A percentile compares a stretch with the other conserved stretches of the same genome.
Evolutionary conservation across 345 rosid genomes (phyloP).

Genomic region (Lepidium aucheri): DNA sequence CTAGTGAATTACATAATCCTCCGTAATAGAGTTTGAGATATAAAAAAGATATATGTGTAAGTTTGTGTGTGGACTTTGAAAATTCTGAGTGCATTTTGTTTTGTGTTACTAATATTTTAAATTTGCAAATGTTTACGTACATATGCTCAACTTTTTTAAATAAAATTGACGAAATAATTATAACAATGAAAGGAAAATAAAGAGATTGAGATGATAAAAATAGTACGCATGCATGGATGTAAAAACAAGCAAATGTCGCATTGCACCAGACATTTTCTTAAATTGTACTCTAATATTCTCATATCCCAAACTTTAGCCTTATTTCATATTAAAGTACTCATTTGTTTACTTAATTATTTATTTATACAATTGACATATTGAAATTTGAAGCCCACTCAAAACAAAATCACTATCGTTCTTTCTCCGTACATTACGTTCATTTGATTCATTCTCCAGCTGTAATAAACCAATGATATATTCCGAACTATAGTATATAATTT

Average conservation of each 20-base stretch:
- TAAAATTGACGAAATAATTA: background rate
- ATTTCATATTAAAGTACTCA: background rate
- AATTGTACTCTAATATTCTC: constrained; percentile 9
- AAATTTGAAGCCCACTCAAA: background rate
- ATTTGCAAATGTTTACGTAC: background rate
- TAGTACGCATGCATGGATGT: constrained; percentile 10
- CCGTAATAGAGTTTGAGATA: no score
- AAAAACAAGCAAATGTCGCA: constrained; percentile 22
- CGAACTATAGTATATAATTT: background rate
- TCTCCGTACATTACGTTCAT: constrained; percentile 22
- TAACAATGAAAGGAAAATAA: background rate
- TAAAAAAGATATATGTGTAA: no score
- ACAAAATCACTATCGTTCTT: constrained; percentile 1
- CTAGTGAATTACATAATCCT: no score
- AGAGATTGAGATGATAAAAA: background rate
- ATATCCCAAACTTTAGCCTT: constrained; percentile 22
- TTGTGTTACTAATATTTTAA: background rate
- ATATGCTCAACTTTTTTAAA: background rate
- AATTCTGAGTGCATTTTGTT: no score
- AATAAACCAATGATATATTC: background rate
- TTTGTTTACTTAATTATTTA: background rate
- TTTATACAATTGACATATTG: background rate
- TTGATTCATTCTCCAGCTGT: constrained; percentile 22
- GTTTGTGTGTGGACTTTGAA: no score
- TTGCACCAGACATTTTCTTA: constrained; percentile 14